Conservation (phyloP, 192 early-diverging fungal species). For the Borealophlyctis nickersoniae region DNA sequence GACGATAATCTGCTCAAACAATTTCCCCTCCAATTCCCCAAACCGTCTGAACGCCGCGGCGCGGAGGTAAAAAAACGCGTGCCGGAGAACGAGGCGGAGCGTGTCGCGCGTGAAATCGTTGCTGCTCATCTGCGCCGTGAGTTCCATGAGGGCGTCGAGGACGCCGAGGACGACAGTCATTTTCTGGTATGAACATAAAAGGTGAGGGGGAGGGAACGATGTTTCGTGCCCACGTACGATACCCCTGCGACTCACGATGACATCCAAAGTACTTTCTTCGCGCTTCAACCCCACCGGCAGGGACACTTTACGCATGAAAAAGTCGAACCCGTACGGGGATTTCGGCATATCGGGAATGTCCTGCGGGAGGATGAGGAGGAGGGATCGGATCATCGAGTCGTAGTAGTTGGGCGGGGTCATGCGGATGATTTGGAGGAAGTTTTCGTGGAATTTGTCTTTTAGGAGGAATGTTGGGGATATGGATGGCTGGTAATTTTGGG, state of each 20-base stretch:
- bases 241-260: too few relatives aligned
- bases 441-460: conserved; percentile 40
- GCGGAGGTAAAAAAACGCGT: conserved; percentile 43
- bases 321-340: conserved; percentile 51
- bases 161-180: background rate
- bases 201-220: too few relatives aligned
- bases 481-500: too few relatives aligned
- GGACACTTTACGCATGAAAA: conserved; percentile 33
- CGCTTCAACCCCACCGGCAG: too few relatives aligned
- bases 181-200: too few relatives aligned
- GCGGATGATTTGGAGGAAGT: conserved; percentile 37
- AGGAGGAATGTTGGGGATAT: too few relatives aligned
- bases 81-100: conserved; percentile 32
- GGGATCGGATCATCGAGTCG: conserved; percentile 39
- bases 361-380: conserved; percentile 45
- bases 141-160: background rate
- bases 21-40: conserved; percentile 32
- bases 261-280: conserved; percentile 27
- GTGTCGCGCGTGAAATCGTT: conserved; percentile 38
- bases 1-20: conserved; percentile 45
- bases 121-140: background rate
- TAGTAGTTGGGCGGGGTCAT: conserved; percentile 41
- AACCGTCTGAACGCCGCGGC: conserved; percentile 18
- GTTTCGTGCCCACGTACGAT: too few relatives aligned
- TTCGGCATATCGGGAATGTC: conserved; percentile 40